A percentile compares a stretch with the other conserved stretches of the same genome.
Evolutionary conservation across 1,139 yeast species (phyloP).

Genomic region (Nadsonia commutata): DNA sequence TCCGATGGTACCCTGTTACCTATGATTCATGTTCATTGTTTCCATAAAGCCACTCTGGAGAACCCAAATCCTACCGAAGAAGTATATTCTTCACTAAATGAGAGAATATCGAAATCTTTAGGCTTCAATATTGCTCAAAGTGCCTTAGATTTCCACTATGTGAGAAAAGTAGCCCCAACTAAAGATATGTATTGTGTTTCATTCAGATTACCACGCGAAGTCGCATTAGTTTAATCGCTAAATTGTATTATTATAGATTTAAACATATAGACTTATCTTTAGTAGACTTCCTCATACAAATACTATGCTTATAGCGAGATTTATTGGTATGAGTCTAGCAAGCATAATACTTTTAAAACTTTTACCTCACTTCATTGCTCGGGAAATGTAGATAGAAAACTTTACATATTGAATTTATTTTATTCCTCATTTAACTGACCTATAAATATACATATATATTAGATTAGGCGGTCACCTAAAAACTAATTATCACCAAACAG

Average conservation of each 20-base stretch:
- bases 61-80: slow-evolving; percentile 63
- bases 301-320: no score
- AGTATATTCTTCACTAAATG: slow-evolving; percentile 46
- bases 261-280: no score
- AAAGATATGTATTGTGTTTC: slow-evolving; percentile 91
- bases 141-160: slow-evolving; percentile 54
- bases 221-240: slow-evolving; percentile 36
- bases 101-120: slow-evolving; percentile 41
- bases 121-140: slow-evolving; percentile 31
- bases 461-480: no score
- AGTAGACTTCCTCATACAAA: no score
- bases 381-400: no score
- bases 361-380: no score
- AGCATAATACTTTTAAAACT: no score
- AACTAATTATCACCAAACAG: background rate
- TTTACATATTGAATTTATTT: no score
- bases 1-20: slow-evolving; percentile 45
- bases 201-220: slow-evolving; percentile 60
- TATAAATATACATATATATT: no score
- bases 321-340: no score
- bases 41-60: slow-evolving; percentile 65
- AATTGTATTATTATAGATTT: no score
- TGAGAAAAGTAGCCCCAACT: slow-evolving; percentile 89
- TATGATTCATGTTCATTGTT: slow-evolving; percentile 74
- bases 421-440: no score